Percentiles rank a stretch among this genome's conserved stretches.
phyloP scores from a whole-genome alignment of 306 rosid species.

The Vigna unguiculata region DNA sequence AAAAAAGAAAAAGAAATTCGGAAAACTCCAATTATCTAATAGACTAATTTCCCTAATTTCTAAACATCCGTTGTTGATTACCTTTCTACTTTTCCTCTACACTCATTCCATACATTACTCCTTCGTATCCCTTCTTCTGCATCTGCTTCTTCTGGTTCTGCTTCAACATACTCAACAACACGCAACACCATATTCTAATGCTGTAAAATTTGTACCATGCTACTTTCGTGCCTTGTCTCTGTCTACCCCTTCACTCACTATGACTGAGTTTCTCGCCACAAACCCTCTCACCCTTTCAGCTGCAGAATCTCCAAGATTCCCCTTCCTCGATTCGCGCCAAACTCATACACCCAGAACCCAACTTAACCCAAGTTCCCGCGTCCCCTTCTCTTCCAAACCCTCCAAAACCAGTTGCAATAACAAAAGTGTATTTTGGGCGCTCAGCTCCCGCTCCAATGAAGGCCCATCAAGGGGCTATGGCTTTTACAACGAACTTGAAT shows the following conservation, averaged over 20 bases:
- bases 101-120: background rate
- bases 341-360: slow-evolving; percentile 7
- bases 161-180: background rate
- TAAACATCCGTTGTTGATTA: background rate
- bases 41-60: background rate
- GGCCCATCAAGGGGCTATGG: slow-evolving; percentile 41
- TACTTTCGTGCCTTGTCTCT: background rate
- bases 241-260: slow-evolving; percentile 5
- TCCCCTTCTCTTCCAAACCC: slow-evolving; percentile 34
- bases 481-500: slow-evolving; percentile 55
- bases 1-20: no score
- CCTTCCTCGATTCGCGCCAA: slow-evolving; percentile 34
- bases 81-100: background rate
- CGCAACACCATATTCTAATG: background rate
- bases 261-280: slow-evolving; percentile 54
- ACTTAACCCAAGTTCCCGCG: slow-evolving; percentile 9
- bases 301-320: slow-evolving; percentile 50
- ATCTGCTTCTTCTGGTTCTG: background rate
- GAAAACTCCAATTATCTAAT: background rate
- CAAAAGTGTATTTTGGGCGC: slow-evolving; percentile 9
- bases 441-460: slow-evolving; percentile 41
- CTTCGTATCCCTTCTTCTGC: background rate
- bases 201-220: slow-evolving; percentile 2
- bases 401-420: slow-evolving; percentile 8
- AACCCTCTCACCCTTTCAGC: slow-evolving; percentile 45